These are phyloP conservation scores for Chrysanthemum lavandulifolium DNA, from an alignment of 129 eudicot species.

Conservation along the genomic window DNA sequence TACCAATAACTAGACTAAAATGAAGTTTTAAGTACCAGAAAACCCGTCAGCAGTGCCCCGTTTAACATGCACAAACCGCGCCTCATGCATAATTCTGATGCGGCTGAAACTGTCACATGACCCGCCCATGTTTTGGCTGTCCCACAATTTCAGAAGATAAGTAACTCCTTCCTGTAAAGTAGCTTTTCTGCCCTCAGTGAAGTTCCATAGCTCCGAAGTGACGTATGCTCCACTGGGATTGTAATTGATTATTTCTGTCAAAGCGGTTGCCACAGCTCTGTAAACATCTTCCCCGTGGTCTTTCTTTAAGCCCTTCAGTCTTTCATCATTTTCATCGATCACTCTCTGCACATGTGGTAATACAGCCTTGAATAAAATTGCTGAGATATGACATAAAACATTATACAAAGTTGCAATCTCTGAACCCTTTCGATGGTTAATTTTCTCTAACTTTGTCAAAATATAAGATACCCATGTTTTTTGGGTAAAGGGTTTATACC, in stretches of 20 bases:
- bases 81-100: not conserved
- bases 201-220: slow-evolving; percentile 72
- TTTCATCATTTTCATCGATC: slow-evolving; percentile 60
- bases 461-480: not conserved
- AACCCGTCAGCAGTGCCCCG: not conserved
- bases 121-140: slow-evolving; percentile 31
- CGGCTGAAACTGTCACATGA: not conserved
- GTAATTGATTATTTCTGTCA: slow-evolving; percentile 69
- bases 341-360: slow-evolving; percentile 39
- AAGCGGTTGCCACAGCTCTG: slow-evolving; percentile 65
- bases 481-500: too few species aligned
- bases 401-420: not conserved
- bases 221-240: slow-evolving; percentile 84
- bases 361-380: not conserved
- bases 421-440: not conserved
- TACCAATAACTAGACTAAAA: slow-evolving; percentile 19
- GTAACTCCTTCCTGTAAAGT: slow-evolving; percentile 64
- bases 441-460: not conserved
- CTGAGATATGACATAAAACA: not conserved
- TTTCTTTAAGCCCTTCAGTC: slow-evolving; percentile 48
- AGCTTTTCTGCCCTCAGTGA: slow-evolving; percentile 52
- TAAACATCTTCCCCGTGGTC: slow-evolving; percentile 53
- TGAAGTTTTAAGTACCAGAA: slow-evolving; percentile 12
- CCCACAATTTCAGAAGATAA: slow-evolving; percentile 51
- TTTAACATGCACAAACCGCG: not conserved